Base-by-base conservation (phyloP, 2,329 filamentous ascomycete genomes). In the Neofusicoccum ribis region DNA sequence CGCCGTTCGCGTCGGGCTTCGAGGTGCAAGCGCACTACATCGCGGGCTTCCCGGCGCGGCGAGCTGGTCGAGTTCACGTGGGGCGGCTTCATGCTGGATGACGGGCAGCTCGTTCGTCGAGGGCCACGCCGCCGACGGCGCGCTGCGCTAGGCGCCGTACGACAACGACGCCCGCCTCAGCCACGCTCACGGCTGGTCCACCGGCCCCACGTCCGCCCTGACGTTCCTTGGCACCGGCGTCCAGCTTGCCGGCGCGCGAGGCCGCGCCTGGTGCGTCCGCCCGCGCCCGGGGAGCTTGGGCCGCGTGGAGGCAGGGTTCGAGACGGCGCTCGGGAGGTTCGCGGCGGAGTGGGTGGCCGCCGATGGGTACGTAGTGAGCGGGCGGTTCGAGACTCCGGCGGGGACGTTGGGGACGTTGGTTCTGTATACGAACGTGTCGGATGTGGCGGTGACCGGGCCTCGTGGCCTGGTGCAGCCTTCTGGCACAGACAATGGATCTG, bases 11-110 rank as follows among this genome's bases (percentile, higher is more conserved):
- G 58, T 83, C 83, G 8, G 84, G 81, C n/a, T 84, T 88, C 68
- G 86, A 89, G 70, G 78, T 89, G 34, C 83, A 85, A 71, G 86
- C 81, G 1, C 86, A 88, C 68, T 76, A 88, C 4, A 72, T 77
- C 0, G 81, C 81, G 0, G 78, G 80, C 0, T 77, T 81, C 65
- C 72, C 86, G 0, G 72, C 76, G 8, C 82, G 86, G 37, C 0
- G 78, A 84, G 7, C 79, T 31, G 27, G 6, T 31, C 27, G 27
- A 31, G 5, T 31, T 31, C 27, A 31, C 7, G 27, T 31, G 27
- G 23, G 23, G 23, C 3, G 23, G 23, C 23, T 23, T 23, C 23
- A 23, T 23, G 23, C 23, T 23, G 23, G 23, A 23, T 23, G 23
- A 23, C 23, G 23, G 23, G 23, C 23, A 23, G 23, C 23, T 23